These are phyloP conservation scores for Echites panduratus DNA, from an alignment of 257 asterid genomes.

Conservation along the genomic window DNA sequence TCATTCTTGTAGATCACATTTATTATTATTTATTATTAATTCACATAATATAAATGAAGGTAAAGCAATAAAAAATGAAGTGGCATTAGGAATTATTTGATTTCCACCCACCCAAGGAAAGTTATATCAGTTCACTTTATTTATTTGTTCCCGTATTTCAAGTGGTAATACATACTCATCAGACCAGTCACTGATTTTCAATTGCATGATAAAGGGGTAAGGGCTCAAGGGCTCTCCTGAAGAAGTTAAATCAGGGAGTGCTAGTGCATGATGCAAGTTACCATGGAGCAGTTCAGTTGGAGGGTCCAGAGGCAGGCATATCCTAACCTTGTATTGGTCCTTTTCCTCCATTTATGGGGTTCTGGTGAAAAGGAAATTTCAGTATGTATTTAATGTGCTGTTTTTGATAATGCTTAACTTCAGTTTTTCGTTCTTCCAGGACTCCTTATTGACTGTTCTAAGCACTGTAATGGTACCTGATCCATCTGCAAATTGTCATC, in stretches of 20 bases:
- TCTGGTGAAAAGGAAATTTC: background rate
- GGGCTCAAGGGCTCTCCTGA: conserved; percentile 82
- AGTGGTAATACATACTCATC: background rate
- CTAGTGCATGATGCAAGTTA: conserved; percentile 88
- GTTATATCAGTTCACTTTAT: background rate
- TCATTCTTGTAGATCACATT: background rate
- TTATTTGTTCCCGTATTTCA: background rate
- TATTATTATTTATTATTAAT: too few relatives aligned
- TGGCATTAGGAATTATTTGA: background rate
- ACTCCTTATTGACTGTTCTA: conserved; percentile 40
- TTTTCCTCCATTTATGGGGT: background rate
- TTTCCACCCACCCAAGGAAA: background rate
- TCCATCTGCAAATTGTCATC: conserved; percentile 38
- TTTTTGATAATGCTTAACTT: background rate
- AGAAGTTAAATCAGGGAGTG: conserved; percentile 52
- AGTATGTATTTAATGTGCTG: background rate
- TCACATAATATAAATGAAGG: background rate
- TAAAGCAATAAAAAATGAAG: background rate
- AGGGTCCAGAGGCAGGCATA: conserved; percentile 75
- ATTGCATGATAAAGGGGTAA: conserved; percentile 53
- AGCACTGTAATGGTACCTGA: conserved; percentile 48
- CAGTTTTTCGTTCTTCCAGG: conserved; percentile 41
- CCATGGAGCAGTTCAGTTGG: conserved; percentile 55
- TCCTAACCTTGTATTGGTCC: conserved; percentile 12
- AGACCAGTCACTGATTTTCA: conserved; percentile 7